phyloP scores from a whole-genome alignment of 164 flowering plant species.

The Chimonanthus salicifolius region DNA sequence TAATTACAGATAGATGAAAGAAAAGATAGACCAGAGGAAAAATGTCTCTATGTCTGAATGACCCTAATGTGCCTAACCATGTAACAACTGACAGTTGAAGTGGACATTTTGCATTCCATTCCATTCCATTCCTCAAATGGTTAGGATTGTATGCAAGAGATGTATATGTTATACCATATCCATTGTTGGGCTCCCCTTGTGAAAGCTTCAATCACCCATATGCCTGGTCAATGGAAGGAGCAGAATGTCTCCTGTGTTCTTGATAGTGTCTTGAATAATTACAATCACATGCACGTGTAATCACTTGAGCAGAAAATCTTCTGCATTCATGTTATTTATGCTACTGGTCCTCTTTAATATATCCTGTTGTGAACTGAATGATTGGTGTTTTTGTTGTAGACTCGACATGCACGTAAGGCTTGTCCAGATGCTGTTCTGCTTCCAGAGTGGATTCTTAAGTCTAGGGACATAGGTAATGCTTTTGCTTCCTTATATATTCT shows the following conservation, averaged over 20 bases:
- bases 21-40: no score
- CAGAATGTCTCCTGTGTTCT: background rate
- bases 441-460: conserved; percentile 84
- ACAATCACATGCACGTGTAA: background rate
- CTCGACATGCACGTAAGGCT: conserved; percentile 89
- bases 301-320: background rate
- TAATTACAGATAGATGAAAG: no score
- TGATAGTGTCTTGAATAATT: background rate
- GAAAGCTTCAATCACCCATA: background rate
- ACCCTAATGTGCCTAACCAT: no score
- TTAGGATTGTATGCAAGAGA: background rate
- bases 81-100: no score
- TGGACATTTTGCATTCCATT: no score
- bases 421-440: conserved; percentile 68
- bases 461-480: conserved; percentile 73
- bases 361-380: conserved; percentile 6
- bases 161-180: background rate
- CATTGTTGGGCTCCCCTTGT: background rate
- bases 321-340: background rate
- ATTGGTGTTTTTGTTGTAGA: conserved; percentile 32
- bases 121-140: background rate
- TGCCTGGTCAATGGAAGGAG: background rate
- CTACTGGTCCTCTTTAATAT: background rate
- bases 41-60: no score
- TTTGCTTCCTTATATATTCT: background rate